Evolutionary conservation across 2,329 filamentous ascomycete genomes (phyloP), one percentile per base, ranked within the genome.

Genomic region (Fusarium phyllophilum): DNA sequence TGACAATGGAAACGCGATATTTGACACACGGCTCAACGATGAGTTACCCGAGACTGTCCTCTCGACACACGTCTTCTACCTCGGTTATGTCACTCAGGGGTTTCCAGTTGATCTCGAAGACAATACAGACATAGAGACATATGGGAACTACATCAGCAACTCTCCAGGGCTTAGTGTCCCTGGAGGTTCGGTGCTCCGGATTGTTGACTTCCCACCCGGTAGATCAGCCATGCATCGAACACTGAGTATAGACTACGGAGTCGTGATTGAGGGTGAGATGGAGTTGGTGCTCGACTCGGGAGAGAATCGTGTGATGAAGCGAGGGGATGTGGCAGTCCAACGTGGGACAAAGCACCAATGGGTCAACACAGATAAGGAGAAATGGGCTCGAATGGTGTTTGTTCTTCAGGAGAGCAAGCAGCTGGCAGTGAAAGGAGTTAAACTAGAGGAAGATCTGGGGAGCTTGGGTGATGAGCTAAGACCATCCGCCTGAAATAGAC

Each of bases 321-420:
- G 84, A 31, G 89, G 88, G 5, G 88, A 90, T 71, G 80, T 90
- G n/a, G 84, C 84, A 13, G 84, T 90, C 29, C 88, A 90, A 79
- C 81, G 89, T 51, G 88, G 83, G 2, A 89, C 88, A 11, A 87
- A 86, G 81, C 88, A 90, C 77, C 83, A 84, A 36, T 90, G 87
- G 87, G 78, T 82, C 46, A 89, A 89, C 59, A 67, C 74, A 31
- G 83, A 83, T 67, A 66, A 79, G 57, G 84, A 81, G 8, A 81
- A 84, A 51, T 87, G 85, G 85, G 81, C 83, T 26, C 78, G 86
- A 41, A 85, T 88, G 81, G 66, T 80, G 78, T 80, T 86, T 80
- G 80, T 84, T 22, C 68, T 85, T 66, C 78, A 81, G 75, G 70
- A 62, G 46, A 73, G 58, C 24, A 66, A 73, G 44, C 64, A 66